Evolutionary conservation across 768 basidiomycete species (phyloP).

Genomic region (Auricularia sp.): DNA sequence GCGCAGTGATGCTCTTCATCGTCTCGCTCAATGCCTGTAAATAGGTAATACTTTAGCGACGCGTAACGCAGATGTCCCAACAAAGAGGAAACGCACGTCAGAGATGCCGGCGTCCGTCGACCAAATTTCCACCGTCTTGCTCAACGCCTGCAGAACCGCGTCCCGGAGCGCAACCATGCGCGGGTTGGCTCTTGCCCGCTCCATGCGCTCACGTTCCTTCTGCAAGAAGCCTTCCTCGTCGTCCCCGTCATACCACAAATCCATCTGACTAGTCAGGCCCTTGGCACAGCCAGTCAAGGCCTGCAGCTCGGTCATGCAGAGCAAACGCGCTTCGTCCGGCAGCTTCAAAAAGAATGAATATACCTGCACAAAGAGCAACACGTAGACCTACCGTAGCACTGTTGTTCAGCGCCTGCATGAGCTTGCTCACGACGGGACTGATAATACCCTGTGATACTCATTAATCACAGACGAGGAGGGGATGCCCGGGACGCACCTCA

Average conservation of each 20-base stretch:
- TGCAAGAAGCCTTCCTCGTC: constrained; percentile 44
- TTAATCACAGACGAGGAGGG: not conserved
- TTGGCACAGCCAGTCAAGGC: constrained; percentile 78
- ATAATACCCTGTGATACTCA: constrained; percentile 50
- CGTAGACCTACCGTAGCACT: constrained; percentile 23
- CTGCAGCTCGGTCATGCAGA: constrained; percentile 65
- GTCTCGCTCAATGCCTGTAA: constrained; percentile 68
- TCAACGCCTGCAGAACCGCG: constrained; percentile 51
- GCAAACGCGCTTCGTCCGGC: constrained; percentile 59
- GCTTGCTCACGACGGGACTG: constrained; percentile 58
- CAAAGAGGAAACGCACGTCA: constrained; percentile 43
- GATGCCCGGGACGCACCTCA: constrained; percentile 32
- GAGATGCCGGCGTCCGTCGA: constrained; percentile 67
- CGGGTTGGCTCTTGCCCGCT: constrained; percentile 52
- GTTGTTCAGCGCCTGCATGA: constrained; percentile 51
- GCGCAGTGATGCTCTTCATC: constrained; percentile 75
- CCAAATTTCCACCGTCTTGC: constrained; percentile 62
- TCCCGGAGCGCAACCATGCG: constrained; percentile 55
- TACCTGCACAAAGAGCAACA: not conserved
- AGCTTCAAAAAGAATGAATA: constrained; percentile 32
- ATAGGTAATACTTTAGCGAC: not conserved
- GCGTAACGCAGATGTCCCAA: not conserved
- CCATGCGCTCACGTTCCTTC: constrained; percentile 45
- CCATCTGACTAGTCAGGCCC: constrained; percentile 71
- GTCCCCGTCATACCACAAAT: constrained; percentile 46